Evolutionary conservation across 371 early-diverging fungal species (phyloP), one percentile per base, ranked within the genome.

Genomic region (Globomyces sp.): DNA sequence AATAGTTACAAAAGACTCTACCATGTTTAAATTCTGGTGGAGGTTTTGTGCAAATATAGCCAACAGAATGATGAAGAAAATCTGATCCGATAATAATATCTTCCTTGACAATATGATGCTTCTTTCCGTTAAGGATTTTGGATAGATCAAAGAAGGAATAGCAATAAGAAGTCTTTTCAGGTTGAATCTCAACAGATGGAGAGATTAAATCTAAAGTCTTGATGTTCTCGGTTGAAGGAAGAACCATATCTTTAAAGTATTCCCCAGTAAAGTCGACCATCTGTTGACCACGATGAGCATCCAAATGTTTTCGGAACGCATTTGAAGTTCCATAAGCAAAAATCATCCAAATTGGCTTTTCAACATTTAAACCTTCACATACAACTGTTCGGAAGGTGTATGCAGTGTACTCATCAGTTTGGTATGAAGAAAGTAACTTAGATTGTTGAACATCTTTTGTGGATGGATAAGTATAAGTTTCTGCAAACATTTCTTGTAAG

Each of bases 61-160:
- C 63, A 48, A 63, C 63, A 39, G 39, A 37, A 43, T 63, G 63
- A 37, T 63, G 63, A 3, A 52, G 34, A 49, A 50, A 63, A 11
- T 24, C 37, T 34, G 42, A 45, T 9, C 45, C 45, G 49, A 63
- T 52, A 10, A n/a, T 3, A 6, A 45, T 40, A 3, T 45, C 63
- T 63, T 63, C 63, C 1, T 46, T 49, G 40, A 63, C 45, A 24
- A 63, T 63, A n/a, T 63, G 63, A 36, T 45, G 42, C 63, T 63
- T 63, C 34, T 63, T 49, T 5, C 40, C 40, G 36, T 37, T 60
- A 37, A 63, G 63, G 13, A 3, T 5, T 9, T 48, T 40, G 13
- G 8, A 4, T 3, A 63, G 42, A 52, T 63, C 63, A 24, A 50
- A 10, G 39, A 44, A 63, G 24, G 42, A 37, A 37, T 63, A 63